Evolutionary conservation across 306 rosid genomes (phyloP), one percentile per base, ranked within the genome.

Genomic region (Arachis stenosperma): DNA sequence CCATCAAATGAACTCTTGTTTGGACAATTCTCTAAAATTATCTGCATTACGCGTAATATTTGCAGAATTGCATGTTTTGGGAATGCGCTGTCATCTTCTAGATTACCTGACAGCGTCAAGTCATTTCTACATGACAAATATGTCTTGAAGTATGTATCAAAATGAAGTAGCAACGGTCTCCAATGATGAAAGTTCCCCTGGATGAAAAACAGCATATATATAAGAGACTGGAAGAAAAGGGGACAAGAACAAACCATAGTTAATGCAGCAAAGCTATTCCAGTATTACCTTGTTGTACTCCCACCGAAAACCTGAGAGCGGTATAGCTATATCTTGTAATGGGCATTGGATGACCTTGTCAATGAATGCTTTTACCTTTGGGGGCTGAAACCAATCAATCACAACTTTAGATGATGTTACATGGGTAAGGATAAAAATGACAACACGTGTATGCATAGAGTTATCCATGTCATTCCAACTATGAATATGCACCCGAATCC

Each of bases 161-260:
- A 95, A 84, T 91, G 97, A 70, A 90, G 93, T 70, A 95, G 84
- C 80, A 95, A 90, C 8, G 96, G 97, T 81, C 98, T 90, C 99
- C 99, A 95, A 78, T 95, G 98, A 86, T 92, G 96, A 80, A 92
- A 95, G 83, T 92, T 92, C 66, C 99, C 99, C 99, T 95, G 96
- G 76, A 65, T 15, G 37, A 43, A 66, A 81, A 73, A 33, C 61
- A 74, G 4, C 37, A 33, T 33, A 70, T 33, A 51, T 50, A 67
- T 82, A 48, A 85, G 78, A 61, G 46, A 69, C 55, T 6, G 56
- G 41, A 51, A 36, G 48, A 57, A 71, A 9, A 44, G 12, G 15
- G 58, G 41, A 12, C 13, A 33, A 33, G 37, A 33, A 33, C 37
- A 33, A 2, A 67, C 80, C 48, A 37, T 56, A 30, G 17, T 62